A percentile compares a stretch with the other conserved stretches of the same genome.
phyloP scores from a whole-genome alignment of 768 basidiomycete genomes.

The Rhodotorula sphaerocarpa region DNA sequence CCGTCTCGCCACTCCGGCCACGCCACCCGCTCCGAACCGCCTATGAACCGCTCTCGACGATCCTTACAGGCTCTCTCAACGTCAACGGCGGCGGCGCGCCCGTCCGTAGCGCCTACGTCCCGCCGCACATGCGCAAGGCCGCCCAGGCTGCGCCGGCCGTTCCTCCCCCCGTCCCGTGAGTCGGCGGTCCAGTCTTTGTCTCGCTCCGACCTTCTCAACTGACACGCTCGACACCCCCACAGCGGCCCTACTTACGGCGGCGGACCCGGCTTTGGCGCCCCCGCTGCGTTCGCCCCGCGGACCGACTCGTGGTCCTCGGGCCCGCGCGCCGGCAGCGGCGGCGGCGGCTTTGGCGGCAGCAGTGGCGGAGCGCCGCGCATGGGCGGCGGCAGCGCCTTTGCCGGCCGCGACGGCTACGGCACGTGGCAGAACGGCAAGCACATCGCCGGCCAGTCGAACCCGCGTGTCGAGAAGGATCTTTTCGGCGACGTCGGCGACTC shows the following conservation, averaged over 20 bases:
- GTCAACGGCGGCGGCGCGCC: slow-evolving; percentile 17
- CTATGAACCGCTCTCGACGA: too few species aligned
- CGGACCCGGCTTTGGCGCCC: too few species aligned
- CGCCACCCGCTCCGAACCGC: neutral
- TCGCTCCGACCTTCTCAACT: too few species aligned
- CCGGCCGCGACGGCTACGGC: slow-evolving; percentile 51
- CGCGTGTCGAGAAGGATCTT: slow-evolving; percentile 87
- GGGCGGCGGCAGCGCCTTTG: slow-evolving; percentile 35
- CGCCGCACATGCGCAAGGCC: slow-evolving; percentile 34
- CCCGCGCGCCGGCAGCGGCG: slow-evolving; percentile 9
- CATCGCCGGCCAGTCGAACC: slow-evolving; percentile 70
- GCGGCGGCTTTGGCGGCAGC: slow-evolving; percentile 7
- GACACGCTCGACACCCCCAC: slow-evolving; percentile 2
- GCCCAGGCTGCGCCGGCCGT: slow-evolving; percentile 2
- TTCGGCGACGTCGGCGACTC: slow-evolving; percentile 81
- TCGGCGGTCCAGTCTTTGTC: too few species aligned
- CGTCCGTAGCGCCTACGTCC: slow-evolving; percentile 27
- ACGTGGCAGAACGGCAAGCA: slow-evolving; percentile 85
- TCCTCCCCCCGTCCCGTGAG: slow-evolving; percentile 9
- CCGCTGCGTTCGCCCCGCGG: slow-evolving; percentile 23
- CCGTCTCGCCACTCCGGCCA: neutral
- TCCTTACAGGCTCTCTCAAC: slow-evolving; percentile 15
- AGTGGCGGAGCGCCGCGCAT: neutral
- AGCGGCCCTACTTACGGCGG: too few species aligned
- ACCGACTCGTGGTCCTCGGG: slow-evolving; percentile 8